Conservation (phyloP, 2,329 filamentous ascomycete species). For the Neocatenulostroma microsporum region DNA sequence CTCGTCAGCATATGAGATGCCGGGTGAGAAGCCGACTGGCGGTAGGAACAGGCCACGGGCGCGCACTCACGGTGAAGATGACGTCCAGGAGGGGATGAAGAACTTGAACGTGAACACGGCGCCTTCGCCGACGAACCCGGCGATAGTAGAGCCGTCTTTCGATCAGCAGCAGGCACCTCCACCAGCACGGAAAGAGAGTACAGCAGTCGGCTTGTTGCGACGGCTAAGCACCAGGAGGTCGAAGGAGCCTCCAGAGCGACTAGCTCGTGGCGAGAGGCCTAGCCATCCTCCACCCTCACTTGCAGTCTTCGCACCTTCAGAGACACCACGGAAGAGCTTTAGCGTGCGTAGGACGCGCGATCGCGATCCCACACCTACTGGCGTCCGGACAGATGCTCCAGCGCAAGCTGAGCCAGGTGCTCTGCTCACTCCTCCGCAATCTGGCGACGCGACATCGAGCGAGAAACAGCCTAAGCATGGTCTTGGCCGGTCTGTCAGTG, state of each 20-base stretch:
- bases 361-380: constrained; percentile 50
- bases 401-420: constrained; percentile 31
- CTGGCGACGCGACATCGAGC: constrained; percentile 45
- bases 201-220: constrained; percentile 73
- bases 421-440: constrained; percentile 62
- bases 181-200: constrained; percentile 69
- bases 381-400: background rate
- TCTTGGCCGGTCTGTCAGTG: constrained; percentile 79
- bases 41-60: constrained; percentile 76
- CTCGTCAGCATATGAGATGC: constrained; percentile 72
- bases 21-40: constrained; percentile 78
- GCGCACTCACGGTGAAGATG: constrained; percentile 90
- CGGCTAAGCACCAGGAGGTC: constrained; percentile 83
- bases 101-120: constrained; percentile 54
- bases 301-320: constrained; percentile 69
- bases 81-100: constrained; percentile 66
- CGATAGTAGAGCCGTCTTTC: constrained; percentile 37
- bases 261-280: constrained; percentile 47
- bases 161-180: constrained; percentile 38
- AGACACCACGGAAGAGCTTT: constrained; percentile 76
- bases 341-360: constrained; percentile 62
- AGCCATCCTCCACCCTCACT: constrained; percentile 66
- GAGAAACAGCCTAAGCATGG: constrained; percentile 45
- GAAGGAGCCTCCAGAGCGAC: constrained; percentile 51
- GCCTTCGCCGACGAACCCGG: constrained; percentile 31